phyloP scores from a whole-genome alignment of 2,329 filamentous ascomycete genomes.

The Beauveria varroae region DNA sequence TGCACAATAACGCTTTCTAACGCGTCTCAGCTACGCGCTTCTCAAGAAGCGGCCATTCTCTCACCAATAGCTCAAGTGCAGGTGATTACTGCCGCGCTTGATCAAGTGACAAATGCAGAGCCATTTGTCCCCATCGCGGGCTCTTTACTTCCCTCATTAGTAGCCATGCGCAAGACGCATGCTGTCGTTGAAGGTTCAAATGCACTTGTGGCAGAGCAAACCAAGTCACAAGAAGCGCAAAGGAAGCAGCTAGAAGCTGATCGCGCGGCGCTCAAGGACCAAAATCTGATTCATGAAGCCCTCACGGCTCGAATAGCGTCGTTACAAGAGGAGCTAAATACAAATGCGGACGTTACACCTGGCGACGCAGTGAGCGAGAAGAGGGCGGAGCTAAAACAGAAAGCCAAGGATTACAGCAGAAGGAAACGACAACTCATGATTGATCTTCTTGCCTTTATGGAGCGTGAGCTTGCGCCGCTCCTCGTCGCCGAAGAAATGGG shows the following conservation, averaged over 20 bases:
- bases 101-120: slow-evolving; percentile 50
- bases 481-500: slow-evolving; percentile 78
- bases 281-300: slow-evolving; percentile 46
- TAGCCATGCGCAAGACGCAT: slow-evolving; percentile 62
- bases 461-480: slow-evolving; percentile 63
- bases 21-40: slow-evolving; percentile 2
- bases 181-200: slow-evolving; percentile 58
- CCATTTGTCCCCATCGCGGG: slow-evolving; percentile 59
- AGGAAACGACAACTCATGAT: slow-evolving; percentile 55
- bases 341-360: slow-evolving; percentile 49
- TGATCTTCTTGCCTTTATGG: slow-evolving; percentile 62
- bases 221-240: slow-evolving; percentile 32
- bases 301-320: slow-evolving; percentile 50
- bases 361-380: slow-evolving; percentile 56
- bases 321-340: slow-evolving; percentile 49
- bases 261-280: slow-evolving; percentile 43
- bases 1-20: neutral
- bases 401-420: slow-evolving; percentile 52
- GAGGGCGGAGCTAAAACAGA: slow-evolving; percentile 51
- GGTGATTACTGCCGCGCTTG: slow-evolving; percentile 58
- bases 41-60: slow-evolving; percentile 13
- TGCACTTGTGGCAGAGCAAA: slow-evolving; percentile 44
- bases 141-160: slow-evolving; percentile 62
- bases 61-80: slow-evolving; percentile 24
- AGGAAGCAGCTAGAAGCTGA: slow-evolving; percentile 44